Base-by-base conservation (phyloP, 257 asterid species). In the Gentiana straminea region DNA sequence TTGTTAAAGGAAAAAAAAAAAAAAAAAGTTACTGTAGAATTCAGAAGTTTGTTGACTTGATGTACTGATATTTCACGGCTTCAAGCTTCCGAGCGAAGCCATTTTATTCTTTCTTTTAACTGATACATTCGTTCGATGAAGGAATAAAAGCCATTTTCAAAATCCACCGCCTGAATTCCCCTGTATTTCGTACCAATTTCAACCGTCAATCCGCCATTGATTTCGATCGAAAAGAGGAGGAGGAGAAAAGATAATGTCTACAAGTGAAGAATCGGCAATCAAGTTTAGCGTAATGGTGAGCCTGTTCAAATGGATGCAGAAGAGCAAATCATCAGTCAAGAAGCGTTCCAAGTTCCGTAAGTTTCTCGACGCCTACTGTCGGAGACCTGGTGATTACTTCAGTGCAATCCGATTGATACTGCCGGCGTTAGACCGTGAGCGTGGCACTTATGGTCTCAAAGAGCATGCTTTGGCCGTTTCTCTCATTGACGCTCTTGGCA, bases 391-490 rank as follows among this genome's bases (percentile, higher is more conserved):
- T 56, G 95, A 87, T 54, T 84, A 76, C 74, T 91, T 91, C 83
- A 71, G 84, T 65, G 73, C 96, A 68, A 79, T 91, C 43, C 89
- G 98, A 55, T 73, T 91, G 64, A 79, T 91, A 60, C 82, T 91
- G 55, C 95, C 98, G 8, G 64, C 68, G 36, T 89, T 91, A 41
- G 95, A 91, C 68, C 90, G 95, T 33, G 96, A 84, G 73, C 95
- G 98, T 8, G 96, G 90, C 13, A 79, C 90, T 47, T 91, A 91
- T 62, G 98, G 98, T 0, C 87, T 91, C 48, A 84, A 83, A 5
- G 96, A 91, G 81, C 96, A 85, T 77, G 96, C 71, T 32, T 95
- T 91, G 8, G 90, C 98, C 60, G 87, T 92, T 1, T 87, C 90
- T 80, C 74, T 91, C 54, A 83, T 91, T 43, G 95, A 91, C 60